Base-by-base conservation (phyloP, 2,329 filamentous ascomycete genomes). In the Rugonectria rugulosa region DNA sequence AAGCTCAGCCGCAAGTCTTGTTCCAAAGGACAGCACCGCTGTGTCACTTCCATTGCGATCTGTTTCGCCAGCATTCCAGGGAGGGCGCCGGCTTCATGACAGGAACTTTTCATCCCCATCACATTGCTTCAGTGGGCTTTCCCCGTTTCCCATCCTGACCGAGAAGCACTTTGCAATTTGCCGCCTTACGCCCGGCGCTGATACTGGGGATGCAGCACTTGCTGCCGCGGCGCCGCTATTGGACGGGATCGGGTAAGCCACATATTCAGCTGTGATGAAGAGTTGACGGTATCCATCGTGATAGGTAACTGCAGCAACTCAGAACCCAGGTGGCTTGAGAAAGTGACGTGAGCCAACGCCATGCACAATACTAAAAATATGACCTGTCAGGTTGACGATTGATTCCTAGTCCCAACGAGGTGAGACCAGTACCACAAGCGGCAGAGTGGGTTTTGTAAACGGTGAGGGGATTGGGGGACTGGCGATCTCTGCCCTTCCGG, bases 331-430 rank as follows among this genome's bases (percentile, higher is more conserved):
- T 34, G 37, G 38, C 50, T 40, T 21, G 19, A 15, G 34, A 29
- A 24, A 14, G 44, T 53, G 37, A 43, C 15, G 29, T 27, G 15
- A 23, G n/a, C 17, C 37, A 34, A 27, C 46, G 42, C 36, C 21
- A n/a, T n/a, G n/a, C 12, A 32, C n/a, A 21, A 19, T 23, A 27
- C 12, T 15, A 29, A 52, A n/a, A 38, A 56, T 51, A 40, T 63
- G 58, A 63, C 48, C 37, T 40, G 45, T 63, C 56, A 53, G 34
- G 17, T 50, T 29, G 11, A 49, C 54, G 27, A 51, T 34, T 45
- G 36, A 45, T 23, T 38, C 31, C 44, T 49, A 31, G 52, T 40
- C 24, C 34, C 7, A 19, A 24, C 32, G 24, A 27, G 36, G 46
- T 44, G 44, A 53, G 42, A 53, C 50, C 31, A 46, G 36, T 41